These are phyloP conservation scores for Blastocystis sp. DNA, from an alignment of 352 stramenopile genomes.

Conservation along the genomic window DNA sequence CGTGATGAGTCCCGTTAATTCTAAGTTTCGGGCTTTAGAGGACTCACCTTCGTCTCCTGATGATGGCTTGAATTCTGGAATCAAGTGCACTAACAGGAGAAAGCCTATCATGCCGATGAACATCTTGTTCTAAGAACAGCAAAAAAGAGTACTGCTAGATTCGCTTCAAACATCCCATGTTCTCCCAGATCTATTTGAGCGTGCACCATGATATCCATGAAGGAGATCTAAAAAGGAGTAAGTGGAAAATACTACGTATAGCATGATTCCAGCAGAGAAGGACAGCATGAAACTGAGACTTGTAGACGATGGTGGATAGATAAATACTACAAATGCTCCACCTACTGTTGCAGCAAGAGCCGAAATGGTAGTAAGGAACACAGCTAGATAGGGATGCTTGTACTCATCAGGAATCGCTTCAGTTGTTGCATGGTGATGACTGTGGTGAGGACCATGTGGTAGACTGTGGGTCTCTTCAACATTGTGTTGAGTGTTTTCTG, in stretches of 20 bases:
- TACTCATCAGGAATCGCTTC: neutral
- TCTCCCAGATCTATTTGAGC: slow-evolving; percentile 41
- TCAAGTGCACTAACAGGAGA: neutral
- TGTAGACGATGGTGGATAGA: slow-evolving; percentile 5
- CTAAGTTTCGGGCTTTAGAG: neutral
- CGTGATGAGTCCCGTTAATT: slow-evolving; percentile 1
- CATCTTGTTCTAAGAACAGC: neutral
- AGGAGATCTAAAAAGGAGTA: neutral
- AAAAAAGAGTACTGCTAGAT: neutral
- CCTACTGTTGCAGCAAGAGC: slow-evolving; percentile 27
- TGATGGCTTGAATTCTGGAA: slow-evolving; percentile 29
- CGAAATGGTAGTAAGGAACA: slow-evolving; percentile 3
- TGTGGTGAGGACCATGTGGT: neutral
- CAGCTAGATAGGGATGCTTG: slow-evolving; percentile 49
- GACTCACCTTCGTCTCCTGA: neutral
- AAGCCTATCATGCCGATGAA: slow-evolving; percentile 53
- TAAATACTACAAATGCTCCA: slow-evolving; percentile 28
- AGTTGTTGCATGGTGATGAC: neutral
- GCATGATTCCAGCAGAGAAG: slow-evolving; percentile 47
- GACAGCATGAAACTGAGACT: slow-evolving; percentile 4
- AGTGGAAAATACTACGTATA: neutral
- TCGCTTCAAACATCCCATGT: slow-evolving; percentile 32
- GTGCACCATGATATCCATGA: slow-evolving; percentile 61
- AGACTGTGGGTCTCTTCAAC: neutral
- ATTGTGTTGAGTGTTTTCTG: neutral